These are phyloP conservation scores for Acmispon strigosus DNA, from an alignment of 306 rosid genomes.

Conservation along the genomic window DNA sequence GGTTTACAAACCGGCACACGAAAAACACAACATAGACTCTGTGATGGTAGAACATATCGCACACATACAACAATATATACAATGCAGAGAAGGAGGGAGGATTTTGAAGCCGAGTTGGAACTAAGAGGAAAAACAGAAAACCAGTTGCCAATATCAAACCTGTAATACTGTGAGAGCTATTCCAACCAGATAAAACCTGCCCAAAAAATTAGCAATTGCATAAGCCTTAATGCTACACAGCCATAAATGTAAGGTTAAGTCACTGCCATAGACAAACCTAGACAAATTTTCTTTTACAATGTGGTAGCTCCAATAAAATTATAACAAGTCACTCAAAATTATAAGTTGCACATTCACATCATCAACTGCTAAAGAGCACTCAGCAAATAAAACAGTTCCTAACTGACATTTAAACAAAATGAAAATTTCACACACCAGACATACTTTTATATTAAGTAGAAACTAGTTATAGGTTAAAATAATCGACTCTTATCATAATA, in stretches of 20 bases:
- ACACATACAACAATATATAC: conserved; percentile 30
- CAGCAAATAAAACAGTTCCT: background rate
- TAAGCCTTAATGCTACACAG: background rate
- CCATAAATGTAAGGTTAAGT: background rate
- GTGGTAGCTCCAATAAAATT: background rate
- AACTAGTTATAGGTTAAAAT: background rate
- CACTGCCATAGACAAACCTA: background rate
- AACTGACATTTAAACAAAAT: background rate
- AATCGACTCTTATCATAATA: background rate
- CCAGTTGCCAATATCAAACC: conserved; percentile 12
- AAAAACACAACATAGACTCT: conserved; percentile 10
- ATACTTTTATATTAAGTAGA: background rate
- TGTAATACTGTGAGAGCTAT: background rate
- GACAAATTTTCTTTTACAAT: background rate
- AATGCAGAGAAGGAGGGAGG: background rate
- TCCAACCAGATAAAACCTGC: conserved; percentile 26
- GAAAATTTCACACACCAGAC: background rate
- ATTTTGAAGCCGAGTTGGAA: conserved; percentile 20
- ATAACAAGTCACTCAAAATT: background rate
- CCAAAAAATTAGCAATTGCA: conserved; percentile 1
- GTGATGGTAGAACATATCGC: conserved; percentile 12
- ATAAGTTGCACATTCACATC: background rate
- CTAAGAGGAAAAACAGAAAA: conserved; percentile 6
- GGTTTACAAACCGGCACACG: conserved; percentile 17
- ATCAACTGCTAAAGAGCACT: background rate